Evolutionary conservation across 163 green algal species (phyloP), one percentile per base, ranked within the genome.

Genomic region (Chlamydomonas reinhardtii): DNA sequence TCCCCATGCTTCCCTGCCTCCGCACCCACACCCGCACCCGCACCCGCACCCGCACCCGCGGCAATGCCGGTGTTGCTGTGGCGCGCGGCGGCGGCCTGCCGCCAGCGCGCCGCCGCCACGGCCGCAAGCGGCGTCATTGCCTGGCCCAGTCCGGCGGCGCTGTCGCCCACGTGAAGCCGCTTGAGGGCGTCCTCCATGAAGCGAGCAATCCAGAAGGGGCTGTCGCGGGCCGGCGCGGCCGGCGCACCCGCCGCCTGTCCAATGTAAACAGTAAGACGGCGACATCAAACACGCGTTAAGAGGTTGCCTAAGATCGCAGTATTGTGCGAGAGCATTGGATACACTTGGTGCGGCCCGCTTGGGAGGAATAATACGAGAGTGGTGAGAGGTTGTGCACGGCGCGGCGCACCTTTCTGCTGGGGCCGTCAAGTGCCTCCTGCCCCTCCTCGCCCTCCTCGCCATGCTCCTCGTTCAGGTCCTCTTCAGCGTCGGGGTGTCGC

Each of bases 41-140:
- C n/a, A n/a, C n/a, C n/a, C n/a, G n/a, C n/a, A n/a, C n/a, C n/a
- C n/a, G n/a, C n/a, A 66, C 64, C 76, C 32, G 68, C 25, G 14
- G n/a, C 22, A 27, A 2, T 14, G 25, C 5, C 72, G 74, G 24
- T 4, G 2, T 32, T 17, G 62, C 74, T n/a, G 48, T 32, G n/a
- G 8, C 65, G 43, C 11, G 15, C 31, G 25, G 64, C 69, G 12
- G 83, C 52, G 14, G 70, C 75, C n/a, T 88, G 70, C n/a, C 88
- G 73, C 88, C 88, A 92, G 22, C 76, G 62, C 25, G 88, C 88
- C 64, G 88, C 88, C 52, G 79, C 79, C 56, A 92, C 85, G 12
- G 86, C 78, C 39, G 84, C 88, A 39, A 92, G 78, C 56, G 88
- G 88, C 35, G 83, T 90, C 35, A 90, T 78, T 9, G 62, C 37